Evolutionary conservation across 345 rosid species (phyloP).

Genomic region (Arabis hirsuta): DNA sequence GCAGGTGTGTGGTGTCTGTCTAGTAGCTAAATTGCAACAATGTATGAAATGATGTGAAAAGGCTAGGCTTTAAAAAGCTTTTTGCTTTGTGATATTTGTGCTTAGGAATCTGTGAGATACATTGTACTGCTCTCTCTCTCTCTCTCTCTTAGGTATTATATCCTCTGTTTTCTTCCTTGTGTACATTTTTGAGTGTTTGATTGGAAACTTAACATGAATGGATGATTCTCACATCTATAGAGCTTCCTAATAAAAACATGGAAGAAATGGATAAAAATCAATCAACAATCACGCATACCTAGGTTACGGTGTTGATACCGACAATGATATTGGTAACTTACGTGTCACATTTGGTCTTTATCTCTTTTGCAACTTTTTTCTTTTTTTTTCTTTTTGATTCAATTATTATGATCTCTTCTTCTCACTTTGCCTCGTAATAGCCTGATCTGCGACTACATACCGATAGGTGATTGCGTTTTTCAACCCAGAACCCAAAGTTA

Average conservation of each 20-base stretch:
- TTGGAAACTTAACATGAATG: slow-evolving; percentile 4
- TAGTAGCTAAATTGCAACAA: not conserved
- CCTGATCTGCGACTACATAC: slow-evolving; percentile 19
- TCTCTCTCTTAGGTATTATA: not conserved
- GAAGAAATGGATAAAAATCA: slow-evolving; percentile 9
- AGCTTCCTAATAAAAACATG: not conserved
- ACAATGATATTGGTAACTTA: slow-evolving; percentile 25
- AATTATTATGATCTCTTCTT: not conserved
- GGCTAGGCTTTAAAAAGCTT: slow-evolving; percentile 1
- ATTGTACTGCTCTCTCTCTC: not conserved
- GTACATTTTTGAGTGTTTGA: slow-evolving; percentile 1
- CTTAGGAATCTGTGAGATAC: slow-evolving; percentile 21
- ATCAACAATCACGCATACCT: slow-evolving; percentile 12
- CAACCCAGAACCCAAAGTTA: slow-evolving; percentile 23
- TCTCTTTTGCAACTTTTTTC: not conserved
- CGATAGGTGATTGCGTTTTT: slow-evolving; percentile 16
- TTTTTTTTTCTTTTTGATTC: not conserved
- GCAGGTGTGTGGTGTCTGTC: slow-evolving; percentile 31
- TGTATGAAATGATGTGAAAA: slow-evolving; percentile 28
- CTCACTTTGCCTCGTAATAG: slow-evolving; percentile 23
- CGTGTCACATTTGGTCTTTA: slow-evolving; percentile 27
- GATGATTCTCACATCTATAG: not conserved
- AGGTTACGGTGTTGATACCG: not conserved
- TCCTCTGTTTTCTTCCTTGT: not conserved
- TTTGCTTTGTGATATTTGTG: not conserved